A percentile compares a stretch with the other conserved stretches of the same genome.
These are phyloP conservation scores for Ophiostoma ips DNA, from an alignment of 2,329 filamentous ascomycete genomes.

Conservation along the genomic window DNA sequence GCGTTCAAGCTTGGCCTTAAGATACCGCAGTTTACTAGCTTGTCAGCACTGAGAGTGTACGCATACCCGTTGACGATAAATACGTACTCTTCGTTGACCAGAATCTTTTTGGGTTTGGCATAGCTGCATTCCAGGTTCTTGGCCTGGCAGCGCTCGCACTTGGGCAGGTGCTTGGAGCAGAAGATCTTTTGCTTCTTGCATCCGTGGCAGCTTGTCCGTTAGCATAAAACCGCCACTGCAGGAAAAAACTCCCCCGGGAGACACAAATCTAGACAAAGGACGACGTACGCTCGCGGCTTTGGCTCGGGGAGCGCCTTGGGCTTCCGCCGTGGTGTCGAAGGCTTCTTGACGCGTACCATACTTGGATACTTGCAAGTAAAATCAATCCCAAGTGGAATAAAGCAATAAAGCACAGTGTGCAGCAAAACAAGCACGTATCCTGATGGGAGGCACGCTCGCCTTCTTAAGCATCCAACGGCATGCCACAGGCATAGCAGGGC, in stretches of 20 bases:
- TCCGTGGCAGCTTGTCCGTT: constrained; percentile 7
- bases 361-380: not conserved
- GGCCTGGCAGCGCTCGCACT: constrained; percentile 10
- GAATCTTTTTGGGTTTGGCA: constrained; percentile 11
- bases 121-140: constrained; percentile 11
- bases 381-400: not conserved
- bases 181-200: constrained; percentile 13
- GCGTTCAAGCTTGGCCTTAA: constrained; percentile 8
- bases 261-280: no score
- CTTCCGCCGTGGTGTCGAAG: not conserved
- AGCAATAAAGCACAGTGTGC: not conserved
- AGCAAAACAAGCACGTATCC: no score
- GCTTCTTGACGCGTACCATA: constrained; percentile 6
- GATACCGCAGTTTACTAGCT: constrained; percentile 7
- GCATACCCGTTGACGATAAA: not conserved
- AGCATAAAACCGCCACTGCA: no score
- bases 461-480: no score
- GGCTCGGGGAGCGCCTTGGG: constrained; percentile 2
- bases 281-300: constrained; percentile 8
- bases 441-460: no score
- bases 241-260: no score
- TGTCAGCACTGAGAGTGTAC: not conserved
- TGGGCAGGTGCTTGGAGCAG: constrained; percentile 11
- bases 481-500: no score
- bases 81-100: constrained; percentile 10